Base-by-base conservation (phyloP, 2,329 filamentous ascomycete species). In the Hawksworthiomyces lignivorus region DNA sequence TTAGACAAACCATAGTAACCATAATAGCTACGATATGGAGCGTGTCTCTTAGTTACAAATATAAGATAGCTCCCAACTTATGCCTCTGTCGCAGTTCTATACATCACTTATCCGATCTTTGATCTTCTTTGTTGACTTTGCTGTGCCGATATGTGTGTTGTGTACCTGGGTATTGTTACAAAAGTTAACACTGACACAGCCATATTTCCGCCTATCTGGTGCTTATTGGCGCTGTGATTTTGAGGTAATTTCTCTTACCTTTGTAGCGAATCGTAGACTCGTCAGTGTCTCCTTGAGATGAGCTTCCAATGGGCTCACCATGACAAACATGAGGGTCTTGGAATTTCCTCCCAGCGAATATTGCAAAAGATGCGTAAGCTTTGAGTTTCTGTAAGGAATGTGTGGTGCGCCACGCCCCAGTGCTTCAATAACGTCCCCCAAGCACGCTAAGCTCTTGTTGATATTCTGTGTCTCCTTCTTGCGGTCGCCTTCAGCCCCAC, bases 271-370 rank as follows among this genome's bases (percentile, higher is more conserved):
- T 56, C 92, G 84, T 62, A 98, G 71, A 70, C 88, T 96, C 33
- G 89, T 95, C 59, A 96, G 70, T 4, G 89, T 96, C 70, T 98
- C 92, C 56, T 83, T 84, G 50, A 96, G 69, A 66, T 97, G 92
- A 6, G 81, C 84, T 66, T 94, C 86, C 45, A 97, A 69, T 26
- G 92, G 92, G 53, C 84, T 92, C 43, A 95, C 85, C 89, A 97
- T 97, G 60, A 97, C 87, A 61, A 98, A 95, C 92, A 98, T 98
- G 54, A 98, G 81, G 1, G 92, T 98, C 67, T 96, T 94, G 53
- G 84, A 92, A 62, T 95, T 96, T 14, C 92, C 92, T 4, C 92
- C 90, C 7, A 98, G 70, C 4, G 87, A 95, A 58, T 92, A 94
- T 75, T 97, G 87, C 28, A 98, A 74, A 35, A 98, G 73, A 57